These are phyloP conservation scores for Candida berthetii DNA, from an alignment of 805 yeast genomes.

Conservation along the genomic window DNA sequence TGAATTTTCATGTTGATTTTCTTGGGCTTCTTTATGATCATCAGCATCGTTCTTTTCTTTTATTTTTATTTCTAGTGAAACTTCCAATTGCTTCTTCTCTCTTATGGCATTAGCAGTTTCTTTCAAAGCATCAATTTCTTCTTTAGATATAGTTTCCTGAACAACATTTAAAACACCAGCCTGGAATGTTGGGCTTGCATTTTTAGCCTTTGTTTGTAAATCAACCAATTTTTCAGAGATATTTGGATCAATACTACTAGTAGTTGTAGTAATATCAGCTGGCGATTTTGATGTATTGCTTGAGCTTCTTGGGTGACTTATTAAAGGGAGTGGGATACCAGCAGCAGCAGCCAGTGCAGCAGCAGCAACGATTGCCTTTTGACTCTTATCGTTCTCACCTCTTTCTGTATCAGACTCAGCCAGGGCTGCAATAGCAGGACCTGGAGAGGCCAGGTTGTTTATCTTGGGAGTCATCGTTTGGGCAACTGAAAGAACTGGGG, in stretches of 20 bases:
- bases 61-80: not conserved
- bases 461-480: constrained; percentile 5
- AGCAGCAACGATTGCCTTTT: constrained; percentile 66
- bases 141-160: not conserved
- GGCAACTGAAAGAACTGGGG: constrained; percentile 8
- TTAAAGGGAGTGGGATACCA: constrained; percentile 60
- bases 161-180: not conserved
- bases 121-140: constrained; percentile 5
- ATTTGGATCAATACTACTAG: not conserved
- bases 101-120: constrained; percentile 3
- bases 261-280: not conserved
- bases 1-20: too few species aligned
- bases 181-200: not conserved
- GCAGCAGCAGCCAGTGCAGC: constrained; percentile 84
- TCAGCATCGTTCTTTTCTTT: not conserved
- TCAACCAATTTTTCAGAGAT: not conserved
- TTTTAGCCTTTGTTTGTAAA: constrained; percentile 2
- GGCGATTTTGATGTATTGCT: not conserved
- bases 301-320: constrained; percentile 2
- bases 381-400: constrained; percentile 13
- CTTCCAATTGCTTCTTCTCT: not conserved
- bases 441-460: constrained; percentile 31
- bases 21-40: too few species aligned
- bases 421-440: constrained; percentile 39
- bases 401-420: constrained; percentile 17